Base-by-base conservation (phyloP, 192 early-diverging fungal genomes). In the Dimargaris cristalligena region DNA sequence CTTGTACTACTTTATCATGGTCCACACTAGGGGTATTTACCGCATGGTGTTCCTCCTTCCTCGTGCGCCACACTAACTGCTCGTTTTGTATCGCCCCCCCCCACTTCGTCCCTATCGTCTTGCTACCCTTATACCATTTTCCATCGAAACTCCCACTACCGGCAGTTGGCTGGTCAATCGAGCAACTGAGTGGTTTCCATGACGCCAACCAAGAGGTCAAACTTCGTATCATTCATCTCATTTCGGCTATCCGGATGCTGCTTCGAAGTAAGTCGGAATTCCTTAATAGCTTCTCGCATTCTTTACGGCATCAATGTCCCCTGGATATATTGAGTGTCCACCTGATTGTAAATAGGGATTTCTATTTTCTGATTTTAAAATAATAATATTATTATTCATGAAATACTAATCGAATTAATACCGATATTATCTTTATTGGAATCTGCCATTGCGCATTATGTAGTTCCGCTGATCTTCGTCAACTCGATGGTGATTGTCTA, bases 161-260 rank as follows among this genome's bases (percentile, higher is more conserved):
- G n/a, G n/a, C n/a, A 87, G 85, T 89, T 62, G 87, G 87, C 28
- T 83, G 85, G 76, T 69, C 69, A 34, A 65, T 71, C 60, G 80
- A 74, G 44, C 69, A 64, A 69, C 74, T 64, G 60, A 76, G 63
- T 35, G 78, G 70, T 63, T 81, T 84, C 60, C 79, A 81, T 33
- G 80, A 82, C 45, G 71, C 78, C 65, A 71, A 74, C 25, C 77
- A 84, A 58, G 80, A 83, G 16, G 62, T 94, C 32, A 90, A 89
- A 65, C 75, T 78, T 51, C 85, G 85, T 64, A 62, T 94, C 35
- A 78, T 94, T 67, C 85, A 86, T 67, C 77, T 94, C 38, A 92
- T 94, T 59, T 88, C 88, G 0, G 89, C 91, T 0, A 84, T 92
- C 41, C 78, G 91, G 63, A 94, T 89, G 41, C 71, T 94, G 47